phyloP scores from a whole-genome alignment of 2,329 filamentous ascomycete genomes.

The Neonectria magnoliae region DNA sequence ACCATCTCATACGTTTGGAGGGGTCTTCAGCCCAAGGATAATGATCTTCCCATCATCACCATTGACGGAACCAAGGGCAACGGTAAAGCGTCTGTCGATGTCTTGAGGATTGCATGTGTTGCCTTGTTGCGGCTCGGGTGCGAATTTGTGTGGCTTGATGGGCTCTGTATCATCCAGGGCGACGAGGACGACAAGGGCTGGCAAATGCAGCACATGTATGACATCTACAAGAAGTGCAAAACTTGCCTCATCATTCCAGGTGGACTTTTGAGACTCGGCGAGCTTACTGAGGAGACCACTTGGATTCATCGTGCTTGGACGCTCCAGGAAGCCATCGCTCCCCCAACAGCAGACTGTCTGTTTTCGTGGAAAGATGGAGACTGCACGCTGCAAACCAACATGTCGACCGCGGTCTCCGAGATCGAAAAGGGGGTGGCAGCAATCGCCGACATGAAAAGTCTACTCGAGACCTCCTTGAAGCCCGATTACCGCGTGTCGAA shows the following conservation, averaged over 20 bases:
- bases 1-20: slow-evolving; percentile 1
- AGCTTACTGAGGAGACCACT: not conserved
- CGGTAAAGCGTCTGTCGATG: not conserved
- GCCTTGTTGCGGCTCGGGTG: not conserved
- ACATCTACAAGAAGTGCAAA: not conserved
- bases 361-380: not conserved
- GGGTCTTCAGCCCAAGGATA: not conserved
- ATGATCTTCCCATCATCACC: not conserved
- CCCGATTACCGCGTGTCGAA: not conserved
- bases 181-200: not conserved
- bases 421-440: not conserved
- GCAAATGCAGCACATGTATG: slow-evolving; percentile 9
- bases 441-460: not conserved
- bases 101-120: not conserved
- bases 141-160: not conserved
- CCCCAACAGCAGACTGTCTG: not conserved
- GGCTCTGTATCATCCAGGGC: slow-evolving; percentile 3
- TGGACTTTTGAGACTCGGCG: not conserved
- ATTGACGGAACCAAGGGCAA: not conserved
- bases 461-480: not conserved
- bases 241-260: not conserved
- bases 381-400: not conserved
- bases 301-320: slow-evolving; percentile 9
- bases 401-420: not conserved
- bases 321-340: slow-evolving; percentile 2